Percentiles rank a stretch among this genome's conserved stretches.
Conservation (phyloP, 305 asterid species). For the Solanum hybrid region DNA sequence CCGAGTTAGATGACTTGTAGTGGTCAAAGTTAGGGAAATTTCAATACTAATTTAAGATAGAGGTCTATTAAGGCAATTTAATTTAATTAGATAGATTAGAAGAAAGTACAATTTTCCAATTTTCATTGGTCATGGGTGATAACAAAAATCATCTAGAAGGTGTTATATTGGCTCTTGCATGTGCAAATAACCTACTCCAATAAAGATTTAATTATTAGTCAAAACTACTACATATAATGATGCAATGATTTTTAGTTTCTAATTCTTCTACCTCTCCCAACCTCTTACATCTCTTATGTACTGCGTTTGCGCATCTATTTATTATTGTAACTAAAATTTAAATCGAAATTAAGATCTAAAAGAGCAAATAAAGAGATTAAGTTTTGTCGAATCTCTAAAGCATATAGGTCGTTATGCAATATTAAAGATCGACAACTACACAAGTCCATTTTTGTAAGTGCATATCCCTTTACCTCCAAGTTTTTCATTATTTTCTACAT, state of each 20-base stretch:
- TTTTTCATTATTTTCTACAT: background rate
- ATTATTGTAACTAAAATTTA: too few relatives aligned
- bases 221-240: background rate
- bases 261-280: background rate
- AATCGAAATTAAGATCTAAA: too few relatives aligned
- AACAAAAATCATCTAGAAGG: background rate
- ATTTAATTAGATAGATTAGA: background rate
- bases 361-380: background rate
- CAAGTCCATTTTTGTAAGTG: background rate
- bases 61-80: background rate
- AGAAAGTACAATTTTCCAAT: background rate
- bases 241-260: background rate
- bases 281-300: background rate
- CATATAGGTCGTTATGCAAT: background rate
- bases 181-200: background rate
- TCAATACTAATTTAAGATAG: background rate
- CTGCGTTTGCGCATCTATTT: background rate
- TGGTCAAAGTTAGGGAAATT: background rate
- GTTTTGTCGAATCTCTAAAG: too few relatives aligned
- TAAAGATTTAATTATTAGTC: background rate
- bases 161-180: background rate
- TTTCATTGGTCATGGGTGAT: background rate
- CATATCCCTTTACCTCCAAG: background rate
- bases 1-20: background rate
- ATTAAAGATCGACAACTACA: background rate